phyloP scores from a whole-genome alignment of 352 stramenopile species.

The Globisporangium heterothallicum region DNA sequence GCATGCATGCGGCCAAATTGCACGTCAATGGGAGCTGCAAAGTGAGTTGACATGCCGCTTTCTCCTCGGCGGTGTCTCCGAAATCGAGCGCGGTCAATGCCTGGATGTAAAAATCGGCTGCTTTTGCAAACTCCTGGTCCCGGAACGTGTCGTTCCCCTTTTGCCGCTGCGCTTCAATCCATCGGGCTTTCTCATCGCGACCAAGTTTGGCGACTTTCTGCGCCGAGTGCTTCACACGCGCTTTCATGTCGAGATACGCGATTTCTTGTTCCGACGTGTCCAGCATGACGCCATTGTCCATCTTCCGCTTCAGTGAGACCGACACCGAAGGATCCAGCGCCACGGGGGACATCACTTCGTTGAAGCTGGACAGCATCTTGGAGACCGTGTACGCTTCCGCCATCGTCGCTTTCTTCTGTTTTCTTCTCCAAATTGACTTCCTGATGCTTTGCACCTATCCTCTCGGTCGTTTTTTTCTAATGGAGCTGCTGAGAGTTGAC shows the following conservation, averaged over 20 bases:
- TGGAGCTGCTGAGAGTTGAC: background rate
- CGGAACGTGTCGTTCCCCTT: conserved; percentile 55
- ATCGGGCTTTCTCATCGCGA: conserved; percentile 32
- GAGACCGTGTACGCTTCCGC: conserved; percentile 73
- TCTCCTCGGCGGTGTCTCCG: conserved; percentile 26
- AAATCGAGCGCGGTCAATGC: conserved; percentile 69
- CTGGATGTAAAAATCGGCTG: conserved; percentile 64
- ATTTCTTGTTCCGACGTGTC: conserved; percentile 71
- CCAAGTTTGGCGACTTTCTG: conserved; percentile 38
- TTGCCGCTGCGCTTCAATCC: conserved; percentile 34
- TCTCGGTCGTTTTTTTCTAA: background rate
- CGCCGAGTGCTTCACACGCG: conserved; percentile 68
- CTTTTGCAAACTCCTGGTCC: conserved; percentile 31
- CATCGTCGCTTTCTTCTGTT: conserved; percentile 14
- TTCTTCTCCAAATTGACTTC: too few relatives aligned
- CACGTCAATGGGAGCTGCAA: conserved; percentile 72
- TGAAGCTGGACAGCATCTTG: conserved; percentile 82
- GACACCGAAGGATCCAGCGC: conserved; percentile 35
- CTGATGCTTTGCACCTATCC: too few relatives aligned
- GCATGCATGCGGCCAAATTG: conserved; percentile 70
- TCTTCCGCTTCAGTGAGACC: conserved; percentile 63
- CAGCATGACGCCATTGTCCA: conserved; percentile 78
- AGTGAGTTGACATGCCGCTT: conserved; percentile 34
- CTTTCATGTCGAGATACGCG: conserved; percentile 67
- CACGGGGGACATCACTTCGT: conserved; percentile 69